Percentiles rank a stretch among this genome's conserved stretches.
phyloP scores from a whole-genome alignment of 495 filamentous ascomycete genomes.

The Rusavskia elegans region DNA sequence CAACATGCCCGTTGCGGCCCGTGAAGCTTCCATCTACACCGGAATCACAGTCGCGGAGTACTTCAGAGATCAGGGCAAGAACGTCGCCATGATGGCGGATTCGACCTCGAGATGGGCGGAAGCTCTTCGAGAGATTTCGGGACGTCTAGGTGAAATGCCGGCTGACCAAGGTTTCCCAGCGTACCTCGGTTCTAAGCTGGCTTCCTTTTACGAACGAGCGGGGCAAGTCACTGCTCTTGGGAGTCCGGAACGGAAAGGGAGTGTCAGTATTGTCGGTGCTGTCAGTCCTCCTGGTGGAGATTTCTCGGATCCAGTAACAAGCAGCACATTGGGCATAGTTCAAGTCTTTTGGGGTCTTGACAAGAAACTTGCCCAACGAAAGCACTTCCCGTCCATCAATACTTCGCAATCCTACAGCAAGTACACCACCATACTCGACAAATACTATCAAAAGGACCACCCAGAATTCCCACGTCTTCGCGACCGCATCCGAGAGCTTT shows the following conservation, averaged over 20 bases:
- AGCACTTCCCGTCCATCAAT: constrained; percentile 99
- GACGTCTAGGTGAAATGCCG: constrained; percentile 98
- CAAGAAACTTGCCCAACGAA: constrained; percentile 97
- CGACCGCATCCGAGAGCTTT: constrained; percentile 80
- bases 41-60: constrained; percentile 97
- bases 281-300: constrained; percentile 96
- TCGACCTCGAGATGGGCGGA: constrained; percentile 98
- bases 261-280: constrained; percentile 94
- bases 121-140: constrained; percentile 95
- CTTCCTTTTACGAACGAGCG: constrained; percentile 97
- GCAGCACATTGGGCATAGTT: constrained; percentile 87
- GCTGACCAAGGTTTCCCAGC: constrained; percentile 99
- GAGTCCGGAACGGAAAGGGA: constrained; percentile 72
- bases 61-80: constrained; percentile 95
- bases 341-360: constrained; percentile 99
- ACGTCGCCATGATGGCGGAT: constrained; percentile 99
- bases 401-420: constrained; percentile 94
- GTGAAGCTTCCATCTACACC: constrained; percentile 98
- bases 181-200: constrained; percentile 90
- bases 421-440: constrained; percentile 74
- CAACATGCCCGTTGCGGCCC: constrained; percentile 98
- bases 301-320: constrained; percentile 97
- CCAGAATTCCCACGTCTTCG: constrained; percentile 88
- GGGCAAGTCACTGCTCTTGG: constrained; percentile 74
- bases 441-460: constrained; percentile 81